phyloP scores from a whole-genome alignment of 257 asterid genomes.

The Jacaranda copaia region DNA sequence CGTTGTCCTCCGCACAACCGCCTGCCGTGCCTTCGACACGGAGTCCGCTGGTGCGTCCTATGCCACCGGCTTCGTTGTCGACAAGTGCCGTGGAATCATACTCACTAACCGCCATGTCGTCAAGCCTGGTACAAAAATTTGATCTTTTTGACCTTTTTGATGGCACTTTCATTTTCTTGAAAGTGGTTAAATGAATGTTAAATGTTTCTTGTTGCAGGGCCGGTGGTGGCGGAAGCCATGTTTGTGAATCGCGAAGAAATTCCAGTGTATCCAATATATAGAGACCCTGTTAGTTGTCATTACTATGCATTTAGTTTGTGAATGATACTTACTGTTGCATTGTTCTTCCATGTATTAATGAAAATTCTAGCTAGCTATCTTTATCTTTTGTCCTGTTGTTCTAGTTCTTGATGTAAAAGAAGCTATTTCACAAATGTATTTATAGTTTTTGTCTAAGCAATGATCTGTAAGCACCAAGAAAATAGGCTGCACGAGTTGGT shows the following conservation, averaged over 20 bases:
- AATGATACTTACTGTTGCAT: not conserved
- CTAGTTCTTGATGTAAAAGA: slow-evolving; percentile 16
- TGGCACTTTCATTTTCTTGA: slow-evolving; percentile 20
- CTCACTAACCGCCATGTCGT: slow-evolving; percentile 97
- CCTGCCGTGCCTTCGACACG: slow-evolving; percentile 94
- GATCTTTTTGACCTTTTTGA: slow-evolving; percentile 5
- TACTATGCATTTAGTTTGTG: slow-evolving; percentile 29
- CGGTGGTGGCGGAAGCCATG: slow-evolving; percentile 98
- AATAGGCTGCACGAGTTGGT: slow-evolving; percentile 24
- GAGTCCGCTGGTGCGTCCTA: slow-evolving; percentile 93
- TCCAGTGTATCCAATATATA: slow-evolving; percentile 86
- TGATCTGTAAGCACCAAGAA: not conserved
- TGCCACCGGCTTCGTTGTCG: slow-evolving; percentile 94
- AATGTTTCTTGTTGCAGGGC: slow-evolving; percentile 58
- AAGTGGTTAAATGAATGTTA: slow-evolving; percentile 1
- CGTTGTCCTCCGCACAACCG: slow-evolving; percentile 92
- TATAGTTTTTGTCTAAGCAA: not conserved
- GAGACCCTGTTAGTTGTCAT: slow-evolving; percentile 86
- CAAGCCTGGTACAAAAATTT: slow-evolving; percentile 68
- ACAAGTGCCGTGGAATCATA: slow-evolving; percentile 89
- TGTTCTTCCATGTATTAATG: not conserved
- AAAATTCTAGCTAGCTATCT: slow-evolving; percentile 6
- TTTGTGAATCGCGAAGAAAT: slow-evolving; percentile 94
- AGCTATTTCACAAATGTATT: not conserved
- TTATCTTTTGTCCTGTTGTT: slow-evolving; percentile 1